Evolutionary conservation across 805 yeast species (phyloP).

Genomic region (Yarrowia porcina): DNA sequence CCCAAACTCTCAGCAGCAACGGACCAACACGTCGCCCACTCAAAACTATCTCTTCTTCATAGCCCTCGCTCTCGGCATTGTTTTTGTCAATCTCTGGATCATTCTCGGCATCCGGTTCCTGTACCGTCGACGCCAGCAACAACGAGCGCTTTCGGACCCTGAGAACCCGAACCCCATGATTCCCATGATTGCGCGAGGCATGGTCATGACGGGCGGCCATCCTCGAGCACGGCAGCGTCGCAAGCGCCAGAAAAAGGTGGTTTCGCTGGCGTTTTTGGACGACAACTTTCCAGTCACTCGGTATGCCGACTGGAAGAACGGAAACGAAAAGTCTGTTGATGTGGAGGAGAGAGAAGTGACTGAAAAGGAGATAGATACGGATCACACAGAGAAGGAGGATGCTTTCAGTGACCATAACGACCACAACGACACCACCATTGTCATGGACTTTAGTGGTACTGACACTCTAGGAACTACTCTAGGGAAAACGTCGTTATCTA

Average conservation of each 20-base stretch:
- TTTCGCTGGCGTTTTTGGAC: constrained; percentile 35
- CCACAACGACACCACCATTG: not conserved
- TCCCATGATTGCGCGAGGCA: constrained; percentile 29
- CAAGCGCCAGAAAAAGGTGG: constrained; percentile 30
- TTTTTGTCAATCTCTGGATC: constrained; percentile 40
- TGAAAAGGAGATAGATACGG: not conserved
- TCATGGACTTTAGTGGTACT: no score
- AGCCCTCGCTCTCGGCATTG: constrained; percentile 40
- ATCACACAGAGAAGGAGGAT: no score
- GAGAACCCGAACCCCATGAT: constrained; percentile 28
- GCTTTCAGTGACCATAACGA: not conserved
- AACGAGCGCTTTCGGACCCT: constrained; percentile 24
- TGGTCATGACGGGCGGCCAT: constrained; percentile 8
- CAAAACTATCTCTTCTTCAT: constrained; percentile 35
- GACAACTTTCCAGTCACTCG: constrained; percentile 36
- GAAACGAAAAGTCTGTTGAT: constrained; percentile 3
- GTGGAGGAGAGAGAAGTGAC: not conserved
- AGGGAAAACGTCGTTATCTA: no score
- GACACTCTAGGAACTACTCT: no score
- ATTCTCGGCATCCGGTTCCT: constrained; percentile 38
- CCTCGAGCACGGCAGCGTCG: constrained; percentile 30
- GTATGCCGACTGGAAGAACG: constrained; percentile 35
- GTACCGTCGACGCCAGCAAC: constrained; percentile 34
- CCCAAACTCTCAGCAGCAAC: constrained; percentile 10
- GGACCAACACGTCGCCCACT: not conserved